phyloP scores from a whole-genome alignment of 345 rosid genomes.

The Mallotus nudiflorus region DNA sequence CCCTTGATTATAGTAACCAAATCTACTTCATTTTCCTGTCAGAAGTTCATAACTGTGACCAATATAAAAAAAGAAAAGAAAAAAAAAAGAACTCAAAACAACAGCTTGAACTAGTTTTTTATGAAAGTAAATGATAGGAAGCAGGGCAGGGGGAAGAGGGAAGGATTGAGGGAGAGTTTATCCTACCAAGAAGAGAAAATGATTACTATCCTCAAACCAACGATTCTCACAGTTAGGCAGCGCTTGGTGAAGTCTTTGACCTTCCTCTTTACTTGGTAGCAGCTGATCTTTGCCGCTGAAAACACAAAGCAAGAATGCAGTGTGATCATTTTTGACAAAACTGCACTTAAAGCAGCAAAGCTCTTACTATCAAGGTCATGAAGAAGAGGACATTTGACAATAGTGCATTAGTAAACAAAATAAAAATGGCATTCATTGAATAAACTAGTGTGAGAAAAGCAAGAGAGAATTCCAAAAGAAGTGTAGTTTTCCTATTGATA shows the following conservation, averaged over 20 bases:
- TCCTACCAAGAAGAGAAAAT: slow-evolving; percentile 78
- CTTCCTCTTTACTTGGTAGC: slow-evolving; percentile 69
- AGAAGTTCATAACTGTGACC: neutral
- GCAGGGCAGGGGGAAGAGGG: neutral
- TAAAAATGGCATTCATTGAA: neutral
- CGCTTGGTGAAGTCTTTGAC: slow-evolving; percentile 47
- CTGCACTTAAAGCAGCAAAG: slow-evolving; percentile 5
- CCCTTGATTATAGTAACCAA: slow-evolving; percentile 44
- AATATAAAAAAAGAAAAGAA: slow-evolving; percentile 8
- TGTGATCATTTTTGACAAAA: slow-evolving; percentile 1
- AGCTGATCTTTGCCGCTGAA: slow-evolving; percentile 77
- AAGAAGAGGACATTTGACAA: neutral
- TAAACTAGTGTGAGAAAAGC: slow-evolving; percentile 1
- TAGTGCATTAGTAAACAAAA: neutral
- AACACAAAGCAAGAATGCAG: neutral
- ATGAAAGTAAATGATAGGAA: neutral
- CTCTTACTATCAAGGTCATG: no score
- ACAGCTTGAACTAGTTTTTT: neutral
- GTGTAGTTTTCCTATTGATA: neutral
- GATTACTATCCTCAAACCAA: slow-evolving; percentile 55
- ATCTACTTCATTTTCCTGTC: slow-evolving; percentile 56
- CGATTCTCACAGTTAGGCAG: slow-evolving; percentile 57
- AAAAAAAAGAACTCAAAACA: neutral
- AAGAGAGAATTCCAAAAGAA: neutral
- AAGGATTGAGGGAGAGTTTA: slow-evolving; percentile 17